Conservation (phyloP, 371 early-diverging fungal species). For the Fennellomyces sp. region DNA sequence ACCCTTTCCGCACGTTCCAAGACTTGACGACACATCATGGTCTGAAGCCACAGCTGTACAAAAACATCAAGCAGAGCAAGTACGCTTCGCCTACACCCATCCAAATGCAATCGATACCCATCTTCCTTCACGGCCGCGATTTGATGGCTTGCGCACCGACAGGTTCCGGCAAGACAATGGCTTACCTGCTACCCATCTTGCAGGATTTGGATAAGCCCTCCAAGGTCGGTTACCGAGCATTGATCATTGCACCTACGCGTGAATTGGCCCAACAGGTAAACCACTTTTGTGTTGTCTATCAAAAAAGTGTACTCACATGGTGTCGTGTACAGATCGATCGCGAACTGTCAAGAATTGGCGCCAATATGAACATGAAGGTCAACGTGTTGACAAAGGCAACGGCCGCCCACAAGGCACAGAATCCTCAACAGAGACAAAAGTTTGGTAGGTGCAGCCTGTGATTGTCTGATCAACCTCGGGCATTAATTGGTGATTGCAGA, state of each 20-base stretch:
- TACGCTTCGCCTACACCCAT: conserved; percentile 96
- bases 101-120: conserved; percentile 93
- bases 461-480: not conserved
- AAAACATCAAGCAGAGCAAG: conserved; percentile 35
- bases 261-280: conserved; percentile 95
- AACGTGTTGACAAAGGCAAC: conserved; percentile 82
- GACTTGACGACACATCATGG: conserved; percentile 74
- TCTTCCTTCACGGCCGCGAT: conserved; percentile 77
- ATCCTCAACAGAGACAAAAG: conserved; percentile 70
- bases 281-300: too few relatives aligned
- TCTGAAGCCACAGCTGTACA: conserved; percentile 53
- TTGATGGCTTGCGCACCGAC: conserved; percentile 94
- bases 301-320: too few relatives aligned
- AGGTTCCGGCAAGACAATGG: conserved; percentile 99
- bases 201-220: conserved; percentile 78
- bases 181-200: conserved; percentile 93
- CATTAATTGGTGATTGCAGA: conserved; percentile 37
- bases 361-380: conserved; percentile 74
- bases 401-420: conserved; percentile 65
- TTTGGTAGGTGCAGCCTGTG: conserved; percentile 50
- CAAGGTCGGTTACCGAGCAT: conserved; percentile 80
- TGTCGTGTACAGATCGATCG: conserved; percentile 64
- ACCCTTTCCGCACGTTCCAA: conserved; percentile 80
- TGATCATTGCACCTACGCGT: conserved; percentile 96
- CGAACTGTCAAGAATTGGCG: conserved; percentile 70